phyloP scores from a whole-genome alignment of 805 yeast genomes.

The Starmerella geochares region DNA sequence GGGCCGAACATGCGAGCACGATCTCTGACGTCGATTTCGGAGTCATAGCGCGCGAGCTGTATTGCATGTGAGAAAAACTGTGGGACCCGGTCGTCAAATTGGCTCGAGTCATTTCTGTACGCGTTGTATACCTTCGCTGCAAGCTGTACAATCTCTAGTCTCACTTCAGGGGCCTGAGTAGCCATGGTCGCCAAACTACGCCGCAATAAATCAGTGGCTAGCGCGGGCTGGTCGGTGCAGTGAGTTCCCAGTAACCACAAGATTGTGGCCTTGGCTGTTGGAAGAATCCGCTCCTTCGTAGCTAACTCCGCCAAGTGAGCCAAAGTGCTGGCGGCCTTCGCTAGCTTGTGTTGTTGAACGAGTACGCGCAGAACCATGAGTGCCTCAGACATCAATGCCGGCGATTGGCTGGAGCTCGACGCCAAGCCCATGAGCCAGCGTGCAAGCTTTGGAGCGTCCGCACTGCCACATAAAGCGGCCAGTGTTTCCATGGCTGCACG shows the following conservation, averaged over 20 bases:
- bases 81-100: conserved; percentile 27
- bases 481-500: conserved; percentile 9
- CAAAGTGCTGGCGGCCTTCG: conserved; percentile 11
- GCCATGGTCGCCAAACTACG: conserved; percentile 45
- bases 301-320: conserved; percentile 8
- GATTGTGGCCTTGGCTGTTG: conserved; percentile 57
- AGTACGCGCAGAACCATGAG: conserved; percentile 22
- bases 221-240: conserved; percentile 38
- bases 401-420: conserved; percentile 7
- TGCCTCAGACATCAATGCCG: conserved; percentile 20
- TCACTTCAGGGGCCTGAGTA: conserved; percentile 43
- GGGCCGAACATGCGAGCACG: conserved; percentile 65
- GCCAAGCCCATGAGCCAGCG: conserved; percentile 21
- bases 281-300: neutral
- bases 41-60: conserved; percentile 62
- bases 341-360: conserved; percentile 19
- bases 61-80: conserved; percentile 53
- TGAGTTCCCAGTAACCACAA: conserved; percentile 87
- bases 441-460: neutral
- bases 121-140: conserved; percentile 62
- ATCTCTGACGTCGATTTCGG: conserved; percentile 68
- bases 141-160: conserved; percentile 60
- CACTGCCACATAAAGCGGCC: conserved; percentile 3
- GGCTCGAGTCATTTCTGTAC: conserved; percentile 37
- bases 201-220: conserved; percentile 72